These are phyloP conservation scores for Agaricus blazei DNA, from an alignment of 768 basidiomycete genomes.

Conservation along the genomic window DNA sequence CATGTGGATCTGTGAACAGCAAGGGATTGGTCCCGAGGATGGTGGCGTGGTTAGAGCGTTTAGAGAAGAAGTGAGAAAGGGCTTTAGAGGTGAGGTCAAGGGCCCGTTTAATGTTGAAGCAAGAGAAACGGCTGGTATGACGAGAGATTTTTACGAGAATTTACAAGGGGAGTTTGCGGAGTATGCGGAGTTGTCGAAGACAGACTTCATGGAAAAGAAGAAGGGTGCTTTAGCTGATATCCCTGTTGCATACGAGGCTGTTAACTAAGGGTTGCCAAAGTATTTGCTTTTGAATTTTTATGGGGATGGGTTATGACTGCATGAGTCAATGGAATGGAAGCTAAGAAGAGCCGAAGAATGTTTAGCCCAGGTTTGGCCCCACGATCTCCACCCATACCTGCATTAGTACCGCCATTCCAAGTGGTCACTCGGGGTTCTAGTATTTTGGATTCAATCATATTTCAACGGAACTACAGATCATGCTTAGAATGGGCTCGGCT, in stretches of 20 bases:
- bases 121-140: constrained; percentile 69
- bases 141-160: constrained; percentile 65
- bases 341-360: no score
- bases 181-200: constrained; percentile 5
- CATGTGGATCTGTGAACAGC: constrained; percentile 61
- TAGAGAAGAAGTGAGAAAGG: constrained; percentile 60
- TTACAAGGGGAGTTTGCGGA: constrained; percentile 55
- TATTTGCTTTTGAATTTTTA: no score
- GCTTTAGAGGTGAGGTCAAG: constrained; percentile 70
- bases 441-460: no score
- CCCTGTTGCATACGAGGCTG: neutral
- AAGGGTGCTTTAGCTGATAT: constrained; percentile 21
- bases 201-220: no score
- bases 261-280: neutral
- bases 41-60: constrained; percentile 46
- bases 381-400: no score
- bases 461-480: no score
- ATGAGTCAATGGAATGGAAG: no score
- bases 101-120: constrained; percentile 82
- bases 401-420: no score
- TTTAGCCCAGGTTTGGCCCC: no score
- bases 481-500: no score
- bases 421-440: no score
- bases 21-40: constrained; percentile 7
- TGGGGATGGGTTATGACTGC: no score